Evolutionary conservation across 139 green algal genomes (phyloP), one percentile per base, ranked within the genome.

Genomic region (Tetradesmus obliquus): DNA sequence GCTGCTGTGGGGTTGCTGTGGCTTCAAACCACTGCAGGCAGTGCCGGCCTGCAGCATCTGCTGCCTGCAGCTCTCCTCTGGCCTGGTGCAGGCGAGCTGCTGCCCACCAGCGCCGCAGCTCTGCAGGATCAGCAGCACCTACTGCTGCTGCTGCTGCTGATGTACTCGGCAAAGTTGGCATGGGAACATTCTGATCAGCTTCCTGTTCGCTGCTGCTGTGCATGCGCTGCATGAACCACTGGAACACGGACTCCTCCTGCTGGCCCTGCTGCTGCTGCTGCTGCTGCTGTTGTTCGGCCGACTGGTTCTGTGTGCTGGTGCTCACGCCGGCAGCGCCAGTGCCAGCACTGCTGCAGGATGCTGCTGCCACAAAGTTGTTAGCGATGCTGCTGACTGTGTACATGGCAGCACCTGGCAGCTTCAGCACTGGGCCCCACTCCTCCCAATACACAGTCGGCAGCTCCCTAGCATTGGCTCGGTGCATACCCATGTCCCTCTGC

Each of bases 51-150:
- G 84, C 84, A 53, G 84, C 60, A 81, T 89, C 84, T 66, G 84
- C 84, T 62, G 84, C 84, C 66, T 20, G 3, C 60, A 89, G n/a
- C 1, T 89, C 22, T 2, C 71, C 24, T 60, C 82, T 60, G 24
- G 60, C 32, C 69, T 89, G 51, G 24, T 24, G 51, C 57, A 89
- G 84, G 13, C 84, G 55, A 55, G 84, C 84, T 19, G 62, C 19
- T 8, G 82, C 62, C 84, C 84, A 89, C 84, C 84, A 88, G 57
- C 82, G 82, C 82, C 82, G 53, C 17, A 87, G 12, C 22, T 87
- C 60, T 71, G 60, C 60, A 71, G 60, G 60, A 71, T 22, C 60
- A 71, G 60, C 81, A 62, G 1, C 5, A 53, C 12, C 54, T 17
- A 54, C 53, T 71, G 32, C 79, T 55, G 79, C 32, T 84, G 79